These are phyloP conservation scores for Lunularia cruciata DNA, from an alignment of 225 moss, liverwort and hornwort species.

Conservation along the genomic window DNA sequence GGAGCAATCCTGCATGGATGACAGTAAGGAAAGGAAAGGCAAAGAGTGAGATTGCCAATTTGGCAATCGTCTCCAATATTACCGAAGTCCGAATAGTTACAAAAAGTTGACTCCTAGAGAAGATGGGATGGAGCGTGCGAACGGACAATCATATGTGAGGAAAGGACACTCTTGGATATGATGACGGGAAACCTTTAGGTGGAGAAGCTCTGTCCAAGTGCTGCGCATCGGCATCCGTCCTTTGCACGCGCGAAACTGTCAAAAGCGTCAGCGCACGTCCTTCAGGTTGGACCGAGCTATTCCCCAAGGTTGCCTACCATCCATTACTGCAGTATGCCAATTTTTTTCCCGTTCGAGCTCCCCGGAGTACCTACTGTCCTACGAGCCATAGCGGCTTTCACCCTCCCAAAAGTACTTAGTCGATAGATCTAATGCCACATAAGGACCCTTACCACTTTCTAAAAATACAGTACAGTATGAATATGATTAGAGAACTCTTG, in stretches of 20 bases:
- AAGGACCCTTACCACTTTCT: neutral
- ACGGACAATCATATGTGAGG: neutral
- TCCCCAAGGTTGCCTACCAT: neutral
- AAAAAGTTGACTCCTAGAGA: slow-evolving; percentile 12
- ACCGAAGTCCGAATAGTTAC: slow-evolving; percentile 1
- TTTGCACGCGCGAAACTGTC: neutral
- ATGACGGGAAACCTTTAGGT: neutral
- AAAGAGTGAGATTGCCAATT: neutral
- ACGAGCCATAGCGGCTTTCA: neutral
- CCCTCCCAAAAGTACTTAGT: neutral
- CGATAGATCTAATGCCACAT: neutral
- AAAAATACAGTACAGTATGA: neutral
- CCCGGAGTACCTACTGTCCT: neutral
- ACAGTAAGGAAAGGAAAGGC: neutral
- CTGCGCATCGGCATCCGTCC: neutral
- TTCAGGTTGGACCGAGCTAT: neutral
- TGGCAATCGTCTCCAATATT: neutral
- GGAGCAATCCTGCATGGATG: neutral
- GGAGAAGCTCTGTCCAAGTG: too few relatives aligned
- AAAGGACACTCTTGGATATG: neutral
- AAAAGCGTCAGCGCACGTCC: neutral
- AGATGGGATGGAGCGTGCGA: neutral
- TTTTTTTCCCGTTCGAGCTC: neutral
- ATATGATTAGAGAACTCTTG: neutral
- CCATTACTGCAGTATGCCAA: too few relatives aligned